Conservation (phyloP, 129 eudicot species). For the Apium graveolens region DNA sequence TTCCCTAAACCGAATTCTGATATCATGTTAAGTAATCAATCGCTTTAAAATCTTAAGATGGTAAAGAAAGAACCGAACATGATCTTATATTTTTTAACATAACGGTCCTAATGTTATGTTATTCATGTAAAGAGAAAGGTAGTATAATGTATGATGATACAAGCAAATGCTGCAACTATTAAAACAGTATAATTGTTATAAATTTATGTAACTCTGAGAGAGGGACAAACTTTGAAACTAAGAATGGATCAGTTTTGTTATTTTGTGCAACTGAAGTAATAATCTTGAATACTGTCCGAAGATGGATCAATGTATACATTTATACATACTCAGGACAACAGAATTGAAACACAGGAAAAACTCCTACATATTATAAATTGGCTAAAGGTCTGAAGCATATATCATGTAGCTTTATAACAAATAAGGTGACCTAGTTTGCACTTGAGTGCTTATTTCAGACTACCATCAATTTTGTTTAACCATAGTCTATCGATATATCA, state of each 20-base stretch:
- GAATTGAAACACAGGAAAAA: neutral
- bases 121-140: neutral
- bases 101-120: too few species aligned
- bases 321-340: neutral
- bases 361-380: neutral
- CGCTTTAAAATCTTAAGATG: too few species aligned
- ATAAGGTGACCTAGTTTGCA: constrained; percentile 14
- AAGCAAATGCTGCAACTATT: neutral
- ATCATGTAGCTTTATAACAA: neutral
- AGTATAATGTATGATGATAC: neutral
- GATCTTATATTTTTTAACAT: too few species aligned
- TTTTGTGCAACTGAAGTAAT: constrained; percentile 1
- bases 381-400: neutral
- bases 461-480: constrained; percentile 10
- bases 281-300: neutral
- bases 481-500: neutral
- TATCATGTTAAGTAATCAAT: too few species aligned
- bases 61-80: too few species aligned
- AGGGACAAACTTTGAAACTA: neutral
- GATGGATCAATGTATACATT: neutral
- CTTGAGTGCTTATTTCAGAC: constrained; percentile 18
- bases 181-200: neutral
- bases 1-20: too few species aligned
- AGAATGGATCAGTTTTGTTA: neutral
- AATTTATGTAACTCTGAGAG: neutral